Base-by-base conservation (phyloP, 1,139 yeast species). In the Groenewaldozyma sp. region DNA sequence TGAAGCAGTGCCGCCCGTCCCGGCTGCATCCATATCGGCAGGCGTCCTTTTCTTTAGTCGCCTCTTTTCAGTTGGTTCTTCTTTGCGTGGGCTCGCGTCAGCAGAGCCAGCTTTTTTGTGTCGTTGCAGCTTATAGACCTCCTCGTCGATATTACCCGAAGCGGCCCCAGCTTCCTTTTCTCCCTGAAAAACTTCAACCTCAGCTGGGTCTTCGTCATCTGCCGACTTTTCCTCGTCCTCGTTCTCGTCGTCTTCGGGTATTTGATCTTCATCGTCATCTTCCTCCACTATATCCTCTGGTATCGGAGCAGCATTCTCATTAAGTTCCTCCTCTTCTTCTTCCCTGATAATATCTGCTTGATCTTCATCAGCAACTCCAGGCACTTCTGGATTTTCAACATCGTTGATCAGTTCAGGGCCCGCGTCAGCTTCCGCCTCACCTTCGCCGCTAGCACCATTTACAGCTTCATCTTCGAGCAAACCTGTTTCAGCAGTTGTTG, bases 111-210 rank as follows among this genome's bases (percentile, higher is more conserved):
- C 37, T 20, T 50, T 44, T 44, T 54, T 64, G 49, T 68, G 70
- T 16, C 64, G 51, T 40, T 55, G 52, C 35, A 68, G 52, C 42
- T 62, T 60, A 46, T 58, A 58, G 28, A 68, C 66, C 39, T 63
- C 68, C 28, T 63, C 70, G 38, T 66, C 69, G 24, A 60, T 52
- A 20, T 34, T 26, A 11, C 4, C 24, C 18, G 11, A 11, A 32
- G 26, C 7, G 29, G 14, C 28, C 11, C 11, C 36, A 22, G 9
- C 32, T 4, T 3, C 14, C n/a, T 16, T 20, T 14, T 35, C 36
- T 17, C 33, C 40, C 6, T 19, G 21, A 28, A 37, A 26, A 17
- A 32, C 40, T 24, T 32, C 36, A 19, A 37, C 33, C 16, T 37
- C 40, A 4, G 33, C 21, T 16, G 26, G 21, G 22, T 34, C 31